Evolutionary conservation across 441 rosid genomes (phyloP).

Genomic region (Croton setiger): DNA sequence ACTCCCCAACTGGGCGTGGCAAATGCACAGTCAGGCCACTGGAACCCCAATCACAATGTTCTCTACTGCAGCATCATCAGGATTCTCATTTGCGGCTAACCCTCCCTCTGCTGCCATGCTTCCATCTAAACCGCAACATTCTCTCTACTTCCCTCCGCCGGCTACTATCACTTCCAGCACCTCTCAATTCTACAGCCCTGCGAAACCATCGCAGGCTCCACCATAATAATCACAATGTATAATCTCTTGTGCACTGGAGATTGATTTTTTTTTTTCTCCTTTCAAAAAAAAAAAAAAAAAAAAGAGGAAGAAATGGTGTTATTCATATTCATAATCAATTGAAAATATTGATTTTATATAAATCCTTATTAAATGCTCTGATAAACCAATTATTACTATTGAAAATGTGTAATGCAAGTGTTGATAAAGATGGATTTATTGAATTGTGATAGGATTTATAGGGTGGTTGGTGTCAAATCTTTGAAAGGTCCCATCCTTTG

Average conservation of each 20-base stretch:
- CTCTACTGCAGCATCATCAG: constrained; percentile 99
- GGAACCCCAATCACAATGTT: constrained; percentile 46
- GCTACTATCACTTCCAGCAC: constrained; percentile 18
- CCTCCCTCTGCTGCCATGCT: constrained; percentile 47
- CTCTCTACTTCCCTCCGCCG: constrained; percentile 40
- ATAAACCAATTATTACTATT: constrained; percentile 8
- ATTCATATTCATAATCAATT: constrained; percentile 21
- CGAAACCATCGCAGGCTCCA: constrained; percentile 38
- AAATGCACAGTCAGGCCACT: constrained; percentile 52
- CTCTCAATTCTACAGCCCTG: constrained; percentile 30
- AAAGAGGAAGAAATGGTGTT: constrained; percentile 1
- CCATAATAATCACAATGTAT: constrained; percentile 18
- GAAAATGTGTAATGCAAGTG: background rate
- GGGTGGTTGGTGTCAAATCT: no score
- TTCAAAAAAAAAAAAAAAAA: background rate
- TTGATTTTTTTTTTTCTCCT: background rate
- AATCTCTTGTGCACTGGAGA: constrained; percentile 7
- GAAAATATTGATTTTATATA: constrained; percentile 10
- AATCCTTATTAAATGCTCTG: background rate
- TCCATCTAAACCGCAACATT: constrained; percentile 42
- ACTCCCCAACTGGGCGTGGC: constrained; percentile 58
- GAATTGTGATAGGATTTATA: background rate
- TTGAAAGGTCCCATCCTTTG: no score
- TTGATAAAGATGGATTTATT: constrained; percentile 3
- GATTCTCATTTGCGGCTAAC: constrained; percentile 78